Percentiles rank a stretch among this genome's conserved stretches.
These are phyloP conservation scores for Trichomonas tenax DNA, from an alignment of 208 protist genomes.

Conservation along the genomic window DNA sequence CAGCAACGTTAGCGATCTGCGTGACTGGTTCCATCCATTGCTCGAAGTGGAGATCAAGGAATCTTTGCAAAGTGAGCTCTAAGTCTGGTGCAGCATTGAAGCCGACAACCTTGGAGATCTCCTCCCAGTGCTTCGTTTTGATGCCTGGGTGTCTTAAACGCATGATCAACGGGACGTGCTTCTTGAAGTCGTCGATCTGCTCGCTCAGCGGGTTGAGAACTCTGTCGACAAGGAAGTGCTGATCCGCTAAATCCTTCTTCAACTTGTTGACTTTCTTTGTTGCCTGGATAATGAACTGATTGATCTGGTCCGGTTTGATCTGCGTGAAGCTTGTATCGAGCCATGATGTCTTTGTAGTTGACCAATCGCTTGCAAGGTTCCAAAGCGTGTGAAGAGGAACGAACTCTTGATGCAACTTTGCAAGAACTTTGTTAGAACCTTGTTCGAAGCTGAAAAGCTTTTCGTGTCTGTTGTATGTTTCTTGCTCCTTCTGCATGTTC, in stretches of 20 bases:
- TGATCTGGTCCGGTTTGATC: not conserved
- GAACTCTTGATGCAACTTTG: not conserved
- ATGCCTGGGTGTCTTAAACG: slow-evolving; percentile 65
- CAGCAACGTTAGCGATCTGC: slow-evolving; percentile 68
- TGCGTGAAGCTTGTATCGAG: not conserved
- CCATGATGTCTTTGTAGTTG: not conserved
- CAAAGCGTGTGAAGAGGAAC: not conserved
- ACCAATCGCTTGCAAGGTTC: not conserved
- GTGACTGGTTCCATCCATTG: slow-evolving; percentile 62
- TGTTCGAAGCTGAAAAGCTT: not conserved
- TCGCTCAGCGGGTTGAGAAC: not conserved
- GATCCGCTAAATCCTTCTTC: not conserved
- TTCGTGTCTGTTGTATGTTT: not conserved
- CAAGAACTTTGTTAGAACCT: not conserved
- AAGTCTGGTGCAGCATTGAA: slow-evolving; percentile 36
- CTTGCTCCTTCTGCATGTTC: not conserved
- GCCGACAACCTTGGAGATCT: slow-evolving; percentile 63
- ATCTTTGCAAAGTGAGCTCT: slow-evolving; percentile 56
- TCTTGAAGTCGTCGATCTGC: slow-evolving; percentile 76
- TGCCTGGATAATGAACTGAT: not conserved
- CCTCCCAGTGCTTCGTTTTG: slow-evolving; percentile 47
- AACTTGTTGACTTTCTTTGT: not conserved
- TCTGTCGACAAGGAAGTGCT: not conserved
- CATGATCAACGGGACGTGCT: slow-evolving; percentile 72
- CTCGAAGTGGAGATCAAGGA: slow-evolving; percentile 58